Evolutionary conservation across 129 eudicot genomes (phyloP).

Genomic region (Chrysanthemum makinoi): DNA sequence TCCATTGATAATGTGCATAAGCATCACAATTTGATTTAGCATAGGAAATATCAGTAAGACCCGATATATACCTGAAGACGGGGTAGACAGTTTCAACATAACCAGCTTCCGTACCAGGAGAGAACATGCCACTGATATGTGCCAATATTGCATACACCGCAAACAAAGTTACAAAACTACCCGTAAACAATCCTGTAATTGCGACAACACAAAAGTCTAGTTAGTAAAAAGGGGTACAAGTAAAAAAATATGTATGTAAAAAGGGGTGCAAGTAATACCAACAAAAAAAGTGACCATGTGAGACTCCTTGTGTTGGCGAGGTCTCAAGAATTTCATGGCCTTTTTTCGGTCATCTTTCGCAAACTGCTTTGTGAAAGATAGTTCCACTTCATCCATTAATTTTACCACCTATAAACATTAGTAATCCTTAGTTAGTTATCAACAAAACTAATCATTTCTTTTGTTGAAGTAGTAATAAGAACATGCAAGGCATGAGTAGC

Average conservation of each 20-base stretch:
- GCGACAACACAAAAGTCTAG: not conserved
- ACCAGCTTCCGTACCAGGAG: slow-evolving; percentile 44
- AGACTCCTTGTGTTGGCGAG: slow-evolving; percentile 76
- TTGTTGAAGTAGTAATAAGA: not conserved
- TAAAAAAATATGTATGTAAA: too few species aligned
- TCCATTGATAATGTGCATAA: not conserved
- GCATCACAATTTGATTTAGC: not conserved
- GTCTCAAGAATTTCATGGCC: slow-evolving; percentile 93
- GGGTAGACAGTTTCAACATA: slow-evolving; percentile 93
- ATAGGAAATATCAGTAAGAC: too few species aligned
- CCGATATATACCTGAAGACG: slow-evolving; percentile 59
- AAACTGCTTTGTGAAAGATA: slow-evolving; percentile 89
- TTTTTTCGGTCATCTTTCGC: slow-evolving; percentile 88
- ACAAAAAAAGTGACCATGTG: slow-evolving; percentile 95
- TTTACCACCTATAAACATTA: slow-evolving; percentile 53
- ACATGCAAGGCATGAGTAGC: not conserved
- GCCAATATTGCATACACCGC: slow-evolving; percentile 76
- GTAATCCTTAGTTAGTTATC: not conserved
- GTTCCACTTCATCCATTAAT: slow-evolving; percentile 96
- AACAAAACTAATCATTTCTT: not conserved
- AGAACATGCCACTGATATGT: slow-evolving; percentile 80
- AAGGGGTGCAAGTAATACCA: slow-evolving; percentile 32
- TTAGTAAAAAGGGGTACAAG: too few species aligned
- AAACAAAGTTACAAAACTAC: slow-evolving; percentile 77
- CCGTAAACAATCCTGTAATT: slow-evolving; percentile 79